phyloP scores from a whole-genome alignment of 139 green algal species.

The Microglena sp. region DNA sequence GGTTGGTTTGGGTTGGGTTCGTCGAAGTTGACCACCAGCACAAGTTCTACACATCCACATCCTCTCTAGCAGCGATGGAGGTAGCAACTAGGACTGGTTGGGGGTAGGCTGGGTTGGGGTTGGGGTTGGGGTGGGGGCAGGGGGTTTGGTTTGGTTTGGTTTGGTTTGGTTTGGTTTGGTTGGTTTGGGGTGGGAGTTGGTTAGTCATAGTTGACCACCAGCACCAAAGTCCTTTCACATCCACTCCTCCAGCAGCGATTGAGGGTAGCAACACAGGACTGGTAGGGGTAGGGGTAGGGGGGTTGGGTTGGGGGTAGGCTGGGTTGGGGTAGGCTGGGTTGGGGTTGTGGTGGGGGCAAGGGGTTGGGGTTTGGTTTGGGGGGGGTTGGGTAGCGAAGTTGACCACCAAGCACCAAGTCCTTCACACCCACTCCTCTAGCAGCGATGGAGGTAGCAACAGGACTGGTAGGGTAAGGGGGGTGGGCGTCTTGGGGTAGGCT shows the following conservation, averaged over 20 bases:
- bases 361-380: neutral
- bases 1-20: neutral
- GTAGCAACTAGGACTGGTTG: slow-evolving; percentile 40
- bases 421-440: slow-evolving; percentile 84
- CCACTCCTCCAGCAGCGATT: slow-evolving; percentile 88
- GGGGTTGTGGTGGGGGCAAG: neutral
- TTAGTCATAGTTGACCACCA: slow-evolving; percentile 90
- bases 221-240: slow-evolving; percentile 89
- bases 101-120: neutral
- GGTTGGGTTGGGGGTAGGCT: neutral
- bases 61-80: slow-evolving; percentile 70
- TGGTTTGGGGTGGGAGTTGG: slow-evolving; percentile 56
- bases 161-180: neutral
- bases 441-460: slow-evolving; percentile 63
- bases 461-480: neutral
- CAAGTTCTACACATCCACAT: slow-evolving; percentile 87
- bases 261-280: slow-evolving; percentile 82
- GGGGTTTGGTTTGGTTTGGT: neutral
- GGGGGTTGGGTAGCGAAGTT: slow-evolving; percentile 76
- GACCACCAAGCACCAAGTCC: slow-evolving; percentile 84
- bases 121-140: neutral
- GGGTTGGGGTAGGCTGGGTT: neutral
- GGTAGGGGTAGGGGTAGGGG: neutral
- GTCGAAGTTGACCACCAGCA: slow-evolving; percentile 94
- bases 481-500: neutral